A percentile compares a stretch with the other conserved stretches of the same genome.
Evolutionary conservation across 2,329 filamentous ascomycete genomes (phyloP).

Genomic region (Verticillium isaacii): DNA sequence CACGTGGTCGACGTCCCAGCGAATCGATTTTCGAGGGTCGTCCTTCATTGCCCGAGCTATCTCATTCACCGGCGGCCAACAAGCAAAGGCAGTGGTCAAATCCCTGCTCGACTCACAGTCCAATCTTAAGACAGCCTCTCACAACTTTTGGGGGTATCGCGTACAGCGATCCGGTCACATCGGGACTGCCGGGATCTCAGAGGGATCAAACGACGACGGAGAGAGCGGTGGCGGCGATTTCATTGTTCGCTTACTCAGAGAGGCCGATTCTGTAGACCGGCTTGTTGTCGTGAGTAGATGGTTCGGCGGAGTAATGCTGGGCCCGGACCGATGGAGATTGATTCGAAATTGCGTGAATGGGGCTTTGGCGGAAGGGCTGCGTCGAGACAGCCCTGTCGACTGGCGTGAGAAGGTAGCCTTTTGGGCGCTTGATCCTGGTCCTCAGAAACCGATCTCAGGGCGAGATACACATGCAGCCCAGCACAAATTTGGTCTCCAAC

Average conservation of each 20-base stretch:
- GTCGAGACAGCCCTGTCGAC: conserved; percentile 18
- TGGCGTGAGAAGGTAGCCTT: conserved; percentile 43
- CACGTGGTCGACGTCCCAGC: conserved; percentile 47
- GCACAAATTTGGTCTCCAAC: background rate
- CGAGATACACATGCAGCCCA: background rate
- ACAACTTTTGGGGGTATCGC: conserved; percentile 55
- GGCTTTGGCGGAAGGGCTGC: conserved; percentile 46
- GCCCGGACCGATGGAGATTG: conserved; percentile 57
- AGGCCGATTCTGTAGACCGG: conserved; percentile 43
- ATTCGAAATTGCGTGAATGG: conserved; percentile 54
- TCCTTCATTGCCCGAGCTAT: conserved; percentile 53
- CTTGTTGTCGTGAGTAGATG: conserved; percentile 57
- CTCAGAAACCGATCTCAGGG: background rate
- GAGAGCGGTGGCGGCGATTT: conserved; percentile 55
- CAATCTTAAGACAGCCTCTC: conserved; percentile 47
- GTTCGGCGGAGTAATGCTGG: conserved; percentile 59
- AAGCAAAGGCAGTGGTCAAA: conserved; percentile 38
- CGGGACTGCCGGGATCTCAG: conserved; percentile 24
- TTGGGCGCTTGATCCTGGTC: conserved; percentile 51
- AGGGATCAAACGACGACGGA: conserved; percentile 56
- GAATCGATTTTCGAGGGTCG: conserved; percentile 47
- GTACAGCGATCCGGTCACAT: conserved; percentile 11
- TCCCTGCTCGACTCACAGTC: conserved; percentile 43
- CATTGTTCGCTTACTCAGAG: conserved; percentile 48
- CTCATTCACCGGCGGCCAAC: conserved; percentile 28